Evolutionary conservation across 1,139 yeast genomes (phyloP).

Genomic region (Yamadazyma diddensiae): DNA sequence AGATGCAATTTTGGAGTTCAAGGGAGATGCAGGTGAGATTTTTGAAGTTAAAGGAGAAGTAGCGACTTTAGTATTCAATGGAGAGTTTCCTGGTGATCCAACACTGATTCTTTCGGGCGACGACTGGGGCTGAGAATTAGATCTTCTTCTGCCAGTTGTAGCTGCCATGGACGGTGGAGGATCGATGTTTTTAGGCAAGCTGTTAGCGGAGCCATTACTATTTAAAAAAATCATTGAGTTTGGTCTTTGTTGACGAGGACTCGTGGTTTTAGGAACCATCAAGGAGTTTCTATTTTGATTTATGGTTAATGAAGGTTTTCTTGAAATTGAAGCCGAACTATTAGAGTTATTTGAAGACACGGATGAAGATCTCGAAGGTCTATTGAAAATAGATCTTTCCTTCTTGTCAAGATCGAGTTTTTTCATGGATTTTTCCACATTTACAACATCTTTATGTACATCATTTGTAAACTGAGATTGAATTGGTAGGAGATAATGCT

Average conservation of each 20-base stretch:
- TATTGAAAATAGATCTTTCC: slow-evolving; percentile 15
- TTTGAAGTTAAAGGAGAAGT: too few relatives aligned
- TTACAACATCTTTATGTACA: slow-evolving; percentile 1
- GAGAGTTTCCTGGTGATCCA: too few relatives aligned
- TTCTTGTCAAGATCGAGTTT: slow-evolving; percentile 5
- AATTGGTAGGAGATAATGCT: slow-evolving; percentile 6
- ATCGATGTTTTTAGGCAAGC: slow-evolving; percentile 10
- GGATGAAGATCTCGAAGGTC: slow-evolving; percentile 29
- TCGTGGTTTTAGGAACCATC: slow-evolving; percentile 8
- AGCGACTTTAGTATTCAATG: too few relatives aligned
- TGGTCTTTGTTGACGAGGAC: slow-evolving; percentile 22
- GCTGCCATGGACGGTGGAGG: slow-evolving; percentile 6
- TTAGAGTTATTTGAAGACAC: slow-evolving; percentile 19
- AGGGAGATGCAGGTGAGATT: slow-evolving; percentile 9
- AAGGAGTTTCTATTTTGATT: slow-evolving; percentile 18
- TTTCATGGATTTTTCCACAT: slow-evolving; percentile 1
- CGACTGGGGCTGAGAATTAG: slow-evolving; percentile 38
- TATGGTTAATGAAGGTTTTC: slow-evolving; percentile 16
- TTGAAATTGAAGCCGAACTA: slow-evolving; percentile 8
- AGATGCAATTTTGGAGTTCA: slow-evolving; percentile 20
- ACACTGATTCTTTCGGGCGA: slow-evolving; percentile 4
- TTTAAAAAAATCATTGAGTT: slow-evolving; percentile 27
- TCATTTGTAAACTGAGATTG: slow-evolving; percentile 3
- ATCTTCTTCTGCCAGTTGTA: slow-evolving; percentile 28
- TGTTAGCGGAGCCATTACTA: slow-evolving; percentile 18